phyloP scores from a whole-genome alignment of 306 rosid species.

The Rubus parviflorus region DNA sequence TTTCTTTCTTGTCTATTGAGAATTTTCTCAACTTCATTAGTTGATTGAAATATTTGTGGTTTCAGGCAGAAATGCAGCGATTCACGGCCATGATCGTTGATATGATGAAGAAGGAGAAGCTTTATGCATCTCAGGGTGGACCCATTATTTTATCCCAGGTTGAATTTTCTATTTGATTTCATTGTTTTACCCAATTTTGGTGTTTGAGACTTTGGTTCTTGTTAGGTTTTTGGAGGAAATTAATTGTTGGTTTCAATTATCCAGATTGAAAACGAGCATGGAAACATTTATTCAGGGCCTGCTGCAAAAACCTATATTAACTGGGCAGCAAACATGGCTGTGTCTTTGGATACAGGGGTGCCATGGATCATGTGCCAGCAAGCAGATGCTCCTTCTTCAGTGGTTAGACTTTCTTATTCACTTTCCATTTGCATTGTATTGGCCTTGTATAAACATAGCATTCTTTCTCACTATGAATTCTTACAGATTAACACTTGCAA shows the following conservation, averaged over 20 bases:
- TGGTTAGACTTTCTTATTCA: conserved; percentile 51
- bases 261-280: conserved; percentile 94
- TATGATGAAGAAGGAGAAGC: conserved; percentile 77
- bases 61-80: conserved; percentile 86
- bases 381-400: conserved; percentile 83
- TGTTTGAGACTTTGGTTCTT: background rate
- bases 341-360: conserved; percentile 83
- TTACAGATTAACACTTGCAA: conserved; percentile 88
- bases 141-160: conserved; percentile 97
- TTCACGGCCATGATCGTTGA: conserved; percentile 80
- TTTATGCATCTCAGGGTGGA: conserved; percentile 93
- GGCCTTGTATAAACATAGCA: background rate
- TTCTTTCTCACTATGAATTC: conserved; percentile 1
- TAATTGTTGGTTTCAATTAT: background rate
- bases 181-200: background rate
- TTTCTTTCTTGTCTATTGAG: background rate
- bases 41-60: conserved; percentile 12
- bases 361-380: conserved; percentile 99
- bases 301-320: conserved; percentile 71
- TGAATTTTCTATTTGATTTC: background rate
- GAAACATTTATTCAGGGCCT: conserved; percentile 44
- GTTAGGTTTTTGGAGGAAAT: conserved; percentile 5
- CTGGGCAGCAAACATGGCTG: conserved; percentile 94
- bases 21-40: background rate
- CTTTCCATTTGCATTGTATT: background rate